Evolutionary conservation across 2,329 filamentous ascomycete species (phyloP).

Genomic region (Diaporthe sp.): DNA sequence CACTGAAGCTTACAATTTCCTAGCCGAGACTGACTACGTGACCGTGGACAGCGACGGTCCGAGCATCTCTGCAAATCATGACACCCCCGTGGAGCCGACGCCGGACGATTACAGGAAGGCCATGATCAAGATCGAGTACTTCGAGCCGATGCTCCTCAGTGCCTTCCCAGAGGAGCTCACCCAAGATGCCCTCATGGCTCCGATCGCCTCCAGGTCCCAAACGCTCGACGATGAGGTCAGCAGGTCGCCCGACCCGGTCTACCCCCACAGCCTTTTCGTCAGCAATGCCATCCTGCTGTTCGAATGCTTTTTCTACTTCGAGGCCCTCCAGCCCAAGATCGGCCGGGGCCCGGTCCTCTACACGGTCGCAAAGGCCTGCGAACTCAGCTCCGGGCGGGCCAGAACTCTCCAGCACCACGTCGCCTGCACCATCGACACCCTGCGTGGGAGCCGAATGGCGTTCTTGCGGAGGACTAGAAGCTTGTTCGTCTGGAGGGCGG

Average conservation of each 20-base stretch:
- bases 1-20: not conserved
- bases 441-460: not conserved
- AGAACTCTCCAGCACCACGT: not conserved
- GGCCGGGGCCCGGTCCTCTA: not conserved
- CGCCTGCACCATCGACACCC: not conserved
- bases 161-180: not conserved
- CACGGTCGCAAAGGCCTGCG: not conserved
- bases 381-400: not conserved
- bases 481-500: not conserved
- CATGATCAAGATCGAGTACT: not conserved
- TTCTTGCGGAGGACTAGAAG: not conserved
- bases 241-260: not conserved
- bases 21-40: not conserved
- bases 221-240: not conserved
- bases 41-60: not conserved
- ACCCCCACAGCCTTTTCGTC: not conserved
- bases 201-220: not conserved
- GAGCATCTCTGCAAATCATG: not conserved
- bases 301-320: not conserved
- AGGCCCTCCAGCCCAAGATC: rapidly evolving
- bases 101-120: not conserved
- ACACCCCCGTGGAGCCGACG: not conserved
- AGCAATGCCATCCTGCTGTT: not conserved
- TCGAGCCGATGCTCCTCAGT: not conserved
- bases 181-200: not conserved